These are phyloP conservation scores for Suillus lakei DNA, from an alignment of 768 basidiomycete genomes.

Conservation along the genomic window DNA sequence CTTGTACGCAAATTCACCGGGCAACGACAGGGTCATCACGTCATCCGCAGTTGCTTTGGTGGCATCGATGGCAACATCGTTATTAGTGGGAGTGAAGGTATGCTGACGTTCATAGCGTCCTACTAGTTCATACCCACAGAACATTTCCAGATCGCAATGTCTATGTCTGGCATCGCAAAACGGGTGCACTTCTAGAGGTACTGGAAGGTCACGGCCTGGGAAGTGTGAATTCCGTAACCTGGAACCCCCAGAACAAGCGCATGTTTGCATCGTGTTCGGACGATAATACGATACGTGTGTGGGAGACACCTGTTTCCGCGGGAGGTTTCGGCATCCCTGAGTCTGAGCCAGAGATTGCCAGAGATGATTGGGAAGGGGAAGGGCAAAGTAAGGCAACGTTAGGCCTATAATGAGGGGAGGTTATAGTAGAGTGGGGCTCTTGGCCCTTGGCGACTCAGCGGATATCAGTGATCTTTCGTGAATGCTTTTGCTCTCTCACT, in stretches of 20 bases:
- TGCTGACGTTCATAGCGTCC: slow-evolving; percentile 20
- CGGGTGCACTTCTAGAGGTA: slow-evolving; percentile 82
- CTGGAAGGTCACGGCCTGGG: slow-evolving; percentile 87
- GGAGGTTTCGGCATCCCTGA: slow-evolving; percentile 22
- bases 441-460: slow-evolving; percentile 1
- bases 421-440: slow-evolving; percentile 10
- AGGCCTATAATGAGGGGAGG: slow-evolving; percentile 29
- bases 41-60: slow-evolving; percentile 94
- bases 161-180: slow-evolving; percentile 94
- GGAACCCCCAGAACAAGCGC: slow-evolving; percentile 88
- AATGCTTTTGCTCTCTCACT: slow-evolving; percentile 1
- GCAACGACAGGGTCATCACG: slow-evolving; percentile 81
- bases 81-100: slow-evolving; percentile 95
- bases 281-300: slow-evolving; percentile 88
- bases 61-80: slow-evolving; percentile 88
- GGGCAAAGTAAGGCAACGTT: slow-evolving; percentile 60
- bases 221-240: slow-evolving; percentile 94
- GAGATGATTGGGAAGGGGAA: slow-evolving; percentile 62
- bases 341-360: slow-evolving; percentile 19
- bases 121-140: slow-evolving; percentile 12
- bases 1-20: slow-evolving; percentile 84
- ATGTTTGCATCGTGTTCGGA: slow-evolving; percentile 99
- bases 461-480: slow-evolving; percentile 5
- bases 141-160: slow-evolving; percentile 78
- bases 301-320: slow-evolving; percentile 57